Base-by-base conservation (phyloP, 148 eudicot species). In the Silene conica region DNA sequence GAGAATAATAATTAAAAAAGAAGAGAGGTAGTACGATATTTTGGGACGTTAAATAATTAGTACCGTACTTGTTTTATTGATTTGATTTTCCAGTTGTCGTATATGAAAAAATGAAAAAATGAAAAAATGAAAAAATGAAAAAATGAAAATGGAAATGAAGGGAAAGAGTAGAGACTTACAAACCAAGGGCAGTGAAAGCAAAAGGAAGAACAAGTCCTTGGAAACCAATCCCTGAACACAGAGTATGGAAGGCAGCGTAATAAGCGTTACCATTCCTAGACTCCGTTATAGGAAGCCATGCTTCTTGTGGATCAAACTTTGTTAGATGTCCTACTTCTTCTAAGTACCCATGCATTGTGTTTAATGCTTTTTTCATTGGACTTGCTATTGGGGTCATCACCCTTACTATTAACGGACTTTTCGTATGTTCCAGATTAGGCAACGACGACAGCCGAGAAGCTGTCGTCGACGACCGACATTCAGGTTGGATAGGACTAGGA, bases 251-350 rank as follows among this genome's bases (percentile, higher is more conserved):
- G n/a, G 93, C 93, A 7, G 93, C 91, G 67, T 89, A 89, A 41
- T 69, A 87, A 0, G 87, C 83, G 67, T 91, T 91, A 6, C 97
- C 93, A 59, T 86, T 89, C 26, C 91, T 84, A 0, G 97, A 89
- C 73, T 91, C 90, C 7, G 93, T 91, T 22, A 91, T 89, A 41
- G 97, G 97, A 73, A 91, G 91, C 97, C 97, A 91, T 26, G 76
- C 82, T 26, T 91, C 97, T 72, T 89, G 92, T 0, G 82, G 87
- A 66, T 86, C 82, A 60, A 85, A 79, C 79, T 83, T 87, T 6
- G 85, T 85, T 60, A 82, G 75, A 22, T 84, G 84, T 1, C 86
- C 89, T 6, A 78, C 80, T 78, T 88, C 88, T 76, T 89, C 89
- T 14, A 86, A 22, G 78, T 86, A 82, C 3, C 72, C 79, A 50